Evolutionary conservation across 371 early-diverging fungal species (phyloP), one percentile per base, ranked within the genome.

Genomic region (Coemansia linderi): DNA sequence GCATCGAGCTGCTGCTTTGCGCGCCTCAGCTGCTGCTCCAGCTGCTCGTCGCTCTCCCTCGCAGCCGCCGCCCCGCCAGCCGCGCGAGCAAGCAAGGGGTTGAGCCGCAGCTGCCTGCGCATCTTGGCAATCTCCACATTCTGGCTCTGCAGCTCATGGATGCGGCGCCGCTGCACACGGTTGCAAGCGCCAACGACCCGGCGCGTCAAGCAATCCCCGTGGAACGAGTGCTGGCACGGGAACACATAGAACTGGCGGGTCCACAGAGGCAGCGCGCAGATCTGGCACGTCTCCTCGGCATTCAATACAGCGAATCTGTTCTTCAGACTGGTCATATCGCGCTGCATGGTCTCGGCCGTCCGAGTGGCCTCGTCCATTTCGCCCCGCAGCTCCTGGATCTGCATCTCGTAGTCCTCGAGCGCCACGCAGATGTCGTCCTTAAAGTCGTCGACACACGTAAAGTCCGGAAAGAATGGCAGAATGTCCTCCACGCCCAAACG

Each of bases 141-240:
- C 59, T 73, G 73, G 43, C 43, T 69, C 59, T 82, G 82, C 43
- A 83, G 65, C 46, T 82, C 74, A 12, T 79, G 81, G 19, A 85
- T 78, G 24, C 81, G 71, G 19, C 72, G 69, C 1, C 73, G 69
- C 59, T 73, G 77, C 22, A 80, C 75, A 13, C 80, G 68, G 59
- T 80, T 80, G 67, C 80, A 79, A 4, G 69, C 52, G 37, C 80
- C 59, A 4, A 78, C 80, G 6, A 79, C 66, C 15, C 65, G 63
- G 40, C 87, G 82, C 24, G 91, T 88, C 61, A 96, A 77, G 71
- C 95, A 95, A 71, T 95, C 93, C 15, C 91, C 85, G 76, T 96
- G 96, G 85, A 95, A 96, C 17, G 90, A 88, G 75, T 97, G 97
- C 65, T 93, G 91, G 72, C 98, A 97, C 1, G 97, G 97, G 72